These are phyloP conservation scores for Arthrobotrys iridis DNA, from an alignment of 2,329 filamentous ascomycete species.

Conservation along the genomic window DNA sequence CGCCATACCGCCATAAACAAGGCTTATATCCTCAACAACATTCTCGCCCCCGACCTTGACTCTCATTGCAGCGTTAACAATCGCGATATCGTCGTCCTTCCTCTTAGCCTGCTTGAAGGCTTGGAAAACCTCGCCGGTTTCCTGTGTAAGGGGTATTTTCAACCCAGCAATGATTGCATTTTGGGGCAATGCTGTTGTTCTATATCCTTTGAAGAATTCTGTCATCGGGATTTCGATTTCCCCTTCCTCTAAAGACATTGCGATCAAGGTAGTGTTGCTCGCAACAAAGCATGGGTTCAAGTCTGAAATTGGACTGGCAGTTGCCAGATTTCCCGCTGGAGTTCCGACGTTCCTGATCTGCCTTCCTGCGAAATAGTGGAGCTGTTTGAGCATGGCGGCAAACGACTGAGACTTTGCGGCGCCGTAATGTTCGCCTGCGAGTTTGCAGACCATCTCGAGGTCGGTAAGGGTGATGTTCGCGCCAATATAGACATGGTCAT, in stretches of 20 bases:
- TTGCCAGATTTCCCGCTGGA: constrained; percentile 91
- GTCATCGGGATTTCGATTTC: constrained; percentile 90
- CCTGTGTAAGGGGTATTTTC: constrained; percentile 79
- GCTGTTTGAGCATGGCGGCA: constrained; percentile 88
- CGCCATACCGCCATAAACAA: constrained; percentile 96
- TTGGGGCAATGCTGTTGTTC: constrained; percentile 79
- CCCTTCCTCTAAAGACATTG: constrained; percentile 74
- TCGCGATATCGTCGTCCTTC: constrained; percentile 98
- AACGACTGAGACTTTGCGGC: constrained; percentile 78
- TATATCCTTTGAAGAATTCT: constrained; percentile 90
- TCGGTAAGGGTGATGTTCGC: constrained; percentile 94
- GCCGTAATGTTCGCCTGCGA: constrained; percentile 83
- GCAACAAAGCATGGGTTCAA: constrained; percentile 93
- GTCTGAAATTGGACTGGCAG: constrained; percentile 95
- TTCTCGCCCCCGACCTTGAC: constrained; percentile 76
- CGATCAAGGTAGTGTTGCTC: constrained; percentile 81
- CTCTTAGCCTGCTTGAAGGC: constrained; percentile 97
- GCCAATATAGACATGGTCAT: constrained; percentile 87
- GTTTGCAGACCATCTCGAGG: constrained; percentile 81
- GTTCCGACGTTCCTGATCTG: constrained; percentile 99
- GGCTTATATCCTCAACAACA: constrained; percentile 75
- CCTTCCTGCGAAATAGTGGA: constrained; percentile 91
- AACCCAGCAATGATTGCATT: constrained; percentile 88
- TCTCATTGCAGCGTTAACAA: constrained; percentile 87
- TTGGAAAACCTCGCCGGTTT: constrained; percentile 82